These are phyloP conservation scores for Sanguinoderma infundibulare DNA, from an alignment of 1,284 basidiomycete genomes.

Conservation along the genomic window DNA sequence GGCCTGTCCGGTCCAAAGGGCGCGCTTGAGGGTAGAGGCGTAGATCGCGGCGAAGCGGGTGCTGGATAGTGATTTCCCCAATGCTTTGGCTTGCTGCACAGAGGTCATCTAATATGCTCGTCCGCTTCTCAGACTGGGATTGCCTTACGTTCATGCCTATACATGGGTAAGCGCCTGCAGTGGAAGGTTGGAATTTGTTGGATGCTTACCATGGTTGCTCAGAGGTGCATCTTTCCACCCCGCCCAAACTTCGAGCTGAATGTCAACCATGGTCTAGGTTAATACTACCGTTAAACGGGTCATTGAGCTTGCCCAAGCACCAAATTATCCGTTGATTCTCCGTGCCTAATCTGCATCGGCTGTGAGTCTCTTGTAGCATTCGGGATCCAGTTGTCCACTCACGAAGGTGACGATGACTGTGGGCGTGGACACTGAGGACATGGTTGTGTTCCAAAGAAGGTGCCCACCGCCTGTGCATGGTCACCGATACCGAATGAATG, in stretches of 20 bases:
- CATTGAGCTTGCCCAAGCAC: constrained; percentile 34
- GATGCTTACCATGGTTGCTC: constrained; percentile 74
- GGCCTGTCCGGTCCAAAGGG: constrained; percentile 70
- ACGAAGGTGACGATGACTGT: constrained; percentile 35
- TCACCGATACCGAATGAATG: neutral
- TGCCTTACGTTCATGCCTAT: constrained; percentile 67
- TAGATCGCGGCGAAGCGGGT: constrained; percentile 72
- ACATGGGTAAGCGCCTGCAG: neutral
- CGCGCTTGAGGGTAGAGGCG: constrained; percentile 82
- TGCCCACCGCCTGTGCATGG: neutral
- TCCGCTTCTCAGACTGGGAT: neutral
- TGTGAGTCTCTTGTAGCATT: neutral
- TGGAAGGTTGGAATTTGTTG: neutral
- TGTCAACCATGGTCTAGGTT: too few relatives aligned
- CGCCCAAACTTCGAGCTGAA: constrained; percentile 69
- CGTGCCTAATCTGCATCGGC: constrained; percentile 61
- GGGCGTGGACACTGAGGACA: constrained; percentile 15
- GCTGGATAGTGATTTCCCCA: constrained; percentile 66
- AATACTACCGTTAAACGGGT: too few relatives aligned
- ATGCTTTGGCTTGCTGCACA: constrained; percentile 79
- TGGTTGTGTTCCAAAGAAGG: constrained; percentile 1
- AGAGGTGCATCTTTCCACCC: constrained; percentile 86
- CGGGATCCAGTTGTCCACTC: constrained; percentile 5
- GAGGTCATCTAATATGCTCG: neutral
- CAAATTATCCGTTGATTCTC: constrained; percentile 76